A percentile compares a stretch with the other conserved stretches of the same genome.
These are phyloP conservation scores for Argentina anserina DNA, from an alignment of 306 rosid species.

Conservation along the genomic window DNA sequence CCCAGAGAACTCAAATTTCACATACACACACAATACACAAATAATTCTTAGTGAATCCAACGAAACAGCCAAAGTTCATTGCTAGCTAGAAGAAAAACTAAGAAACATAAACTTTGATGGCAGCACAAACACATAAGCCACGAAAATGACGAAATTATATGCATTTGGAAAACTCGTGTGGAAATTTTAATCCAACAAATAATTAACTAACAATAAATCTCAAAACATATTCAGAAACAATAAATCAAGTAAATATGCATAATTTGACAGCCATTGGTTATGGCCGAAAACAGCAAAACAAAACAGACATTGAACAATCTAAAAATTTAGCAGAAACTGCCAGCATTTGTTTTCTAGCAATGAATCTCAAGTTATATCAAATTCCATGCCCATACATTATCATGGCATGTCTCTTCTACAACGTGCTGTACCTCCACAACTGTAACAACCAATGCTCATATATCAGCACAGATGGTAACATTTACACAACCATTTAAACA, in stretches of 20 bases:
- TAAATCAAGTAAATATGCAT: background rate
- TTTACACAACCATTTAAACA: background rate
- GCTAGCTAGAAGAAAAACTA: too few species aligned
- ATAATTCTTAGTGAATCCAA: too few species aligned
- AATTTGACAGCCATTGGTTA: background rate
- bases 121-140: too few species aligned
- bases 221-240: background rate
- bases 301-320: background rate
- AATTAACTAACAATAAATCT: background rate
- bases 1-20: too few species aligned
- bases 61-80: too few species aligned
- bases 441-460: background rate
- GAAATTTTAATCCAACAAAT: too few species aligned
- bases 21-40: too few species aligned
- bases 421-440: slow-evolving; percentile 13
- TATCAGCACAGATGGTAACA: background rate
- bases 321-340: background rate
- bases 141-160: too few species aligned
- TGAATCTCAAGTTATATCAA: background rate
- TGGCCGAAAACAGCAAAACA: background rate
- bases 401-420: background rate
- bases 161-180: too few species aligned
- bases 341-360: too few species aligned
- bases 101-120: too few species aligned
- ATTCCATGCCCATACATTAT: background rate